Evolutionary conservation across 495 filamentous ascomycete species (phyloP), one percentile per base, ranked within the genome.

Genomic region (Hypoxylon perforatum): DNA sequence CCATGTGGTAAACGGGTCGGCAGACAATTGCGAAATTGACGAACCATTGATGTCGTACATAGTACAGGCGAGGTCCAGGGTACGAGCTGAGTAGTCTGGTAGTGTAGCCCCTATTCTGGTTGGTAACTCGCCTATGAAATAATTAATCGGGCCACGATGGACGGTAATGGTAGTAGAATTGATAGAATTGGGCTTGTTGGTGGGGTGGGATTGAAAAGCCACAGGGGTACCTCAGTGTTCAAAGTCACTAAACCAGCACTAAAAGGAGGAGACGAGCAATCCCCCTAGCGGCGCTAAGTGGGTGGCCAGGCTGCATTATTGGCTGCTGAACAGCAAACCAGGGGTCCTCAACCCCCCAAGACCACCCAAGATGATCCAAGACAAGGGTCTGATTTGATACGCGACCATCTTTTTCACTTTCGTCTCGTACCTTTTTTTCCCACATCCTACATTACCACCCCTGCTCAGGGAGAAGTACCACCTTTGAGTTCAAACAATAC

Each of bases 361-460:
- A 11, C 8, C 42, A 45, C 39, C 35, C 39, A 52, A 21, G 47
- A 44, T 58, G 51, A 67, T n/a, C 39, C 25, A 52, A 21, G 47
- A 44, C 64, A 57, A 67, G 64, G 64, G 64, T 67, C 64, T 67
- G 58, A 56, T 67, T 69, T 63, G 65, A 69, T 63, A 69, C 65
- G 65, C 62, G 54, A 60, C 53, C 45, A 44, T 28, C 15, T 3
- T 51, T 56, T 58, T 60, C 59, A 38, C 65, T 60, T 56, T 63
- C 15, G 58, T 69, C 48, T 63, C 60, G 65, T 69, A 60, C 60
- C 60, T 63, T 63, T 61, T 61, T 41, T 44, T 38, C 36, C 56
- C 39, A 15, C 39, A 36, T 38, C 42, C 51, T 42, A 22, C 44
- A 28, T 28, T 28, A 7, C 50, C 21, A 50, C 65, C 65, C 65